phyloP scores from a whole-genome alignment of 768 basidiomycete species.

The Mrakia frigida region DNA sequence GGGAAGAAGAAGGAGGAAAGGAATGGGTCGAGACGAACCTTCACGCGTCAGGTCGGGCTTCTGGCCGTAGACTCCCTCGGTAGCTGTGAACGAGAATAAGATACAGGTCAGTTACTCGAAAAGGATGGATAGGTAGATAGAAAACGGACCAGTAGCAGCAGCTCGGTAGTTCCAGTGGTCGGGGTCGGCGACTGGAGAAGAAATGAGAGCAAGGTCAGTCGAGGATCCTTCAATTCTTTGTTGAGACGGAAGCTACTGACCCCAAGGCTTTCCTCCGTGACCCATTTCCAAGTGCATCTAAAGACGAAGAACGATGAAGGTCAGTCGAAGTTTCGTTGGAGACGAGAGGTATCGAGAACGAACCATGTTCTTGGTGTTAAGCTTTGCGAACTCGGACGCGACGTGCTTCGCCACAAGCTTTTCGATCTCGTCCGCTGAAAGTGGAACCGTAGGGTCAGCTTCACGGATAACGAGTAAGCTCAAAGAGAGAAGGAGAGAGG shows the following conservation, averaged over 20 bases:
- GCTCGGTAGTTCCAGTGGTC: conserved; percentile 93
- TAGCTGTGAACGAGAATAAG: conserved; percentile 45
- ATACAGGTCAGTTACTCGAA: neutral
- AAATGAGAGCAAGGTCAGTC: conserved; percentile 5
- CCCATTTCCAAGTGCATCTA: conserved; percentile 18
- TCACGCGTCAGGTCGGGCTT: conserved; percentile 80
- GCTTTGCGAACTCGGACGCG: conserved; percentile 71
- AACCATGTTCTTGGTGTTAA: conserved; percentile 71
- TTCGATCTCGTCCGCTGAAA: conserved; percentile 61
- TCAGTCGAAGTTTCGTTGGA: neutral
- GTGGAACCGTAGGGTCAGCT: neutral
- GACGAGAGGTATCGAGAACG: neutral
- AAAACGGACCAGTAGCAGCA: conserved; percentile 55
- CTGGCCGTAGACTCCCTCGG: conserved; percentile 68
- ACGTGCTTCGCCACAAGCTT: conserved; percentile 67
- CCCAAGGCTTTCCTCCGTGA: conserved; percentile 86
- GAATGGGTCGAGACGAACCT: conserved; percentile 47
- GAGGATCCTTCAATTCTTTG: too few species aligned
- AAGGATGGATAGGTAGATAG: neutral
- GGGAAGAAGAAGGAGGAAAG: neutral
- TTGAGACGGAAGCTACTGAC: conserved; percentile 40
- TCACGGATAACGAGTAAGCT: neutral
- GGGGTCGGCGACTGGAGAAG: conserved; percentile 50
- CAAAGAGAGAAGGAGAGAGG: neutral
- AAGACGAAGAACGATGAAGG: neutral